Evolutionary conservation across 306 rosid species (phyloP), one percentile per base, ranked within the genome.

Genomic region (Cicer pinnatifidum): DNA sequence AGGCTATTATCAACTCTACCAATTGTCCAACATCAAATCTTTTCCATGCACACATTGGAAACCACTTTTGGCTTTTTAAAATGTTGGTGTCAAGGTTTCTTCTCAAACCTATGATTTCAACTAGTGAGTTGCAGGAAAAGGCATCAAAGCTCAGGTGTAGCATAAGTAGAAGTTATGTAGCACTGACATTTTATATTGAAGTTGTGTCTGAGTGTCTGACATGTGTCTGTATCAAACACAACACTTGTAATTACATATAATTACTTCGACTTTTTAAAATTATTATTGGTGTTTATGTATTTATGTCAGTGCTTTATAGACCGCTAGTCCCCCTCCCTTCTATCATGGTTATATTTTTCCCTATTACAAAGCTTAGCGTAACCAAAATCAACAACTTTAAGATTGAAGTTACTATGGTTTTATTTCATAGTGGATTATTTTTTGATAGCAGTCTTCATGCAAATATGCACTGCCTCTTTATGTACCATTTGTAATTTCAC

Each of bases 241-340:
- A 23, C 28, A 23, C 28, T 23, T 23, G 28, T 23, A 23, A 23
- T 23, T 23, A 23, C 3, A 23, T 23, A 23, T 23, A 23, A 23
- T 23, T 3, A 23, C 28, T 23, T 23, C 28, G 2, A 23, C 2
- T 23, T 23, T 23, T 23, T 2, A 1, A 23, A 23, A 23, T 23
- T 23, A 23, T 23, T 23, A 23, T 1, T 0, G 28, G 3, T 23
- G 28, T 23, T 2, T 23, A 23, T 2, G 28, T 23, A 23, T 23
- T 2, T 23, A 23, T 23, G 28, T 23, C 3, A 2, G 3, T 23
- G 28, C 28, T 23, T 23, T 3, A 0, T 23, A 23, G 3, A n/a
- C 91, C 88, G 0, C 82, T 85, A 8, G 88, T 84, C 6, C 91
- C 91, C 51, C 88, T 78, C 0, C 83, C 83, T 54, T 78, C 82